Base-by-base conservation (phyloP, 164 flowering plant genomes). In the Platanus orientalis region DNA sequence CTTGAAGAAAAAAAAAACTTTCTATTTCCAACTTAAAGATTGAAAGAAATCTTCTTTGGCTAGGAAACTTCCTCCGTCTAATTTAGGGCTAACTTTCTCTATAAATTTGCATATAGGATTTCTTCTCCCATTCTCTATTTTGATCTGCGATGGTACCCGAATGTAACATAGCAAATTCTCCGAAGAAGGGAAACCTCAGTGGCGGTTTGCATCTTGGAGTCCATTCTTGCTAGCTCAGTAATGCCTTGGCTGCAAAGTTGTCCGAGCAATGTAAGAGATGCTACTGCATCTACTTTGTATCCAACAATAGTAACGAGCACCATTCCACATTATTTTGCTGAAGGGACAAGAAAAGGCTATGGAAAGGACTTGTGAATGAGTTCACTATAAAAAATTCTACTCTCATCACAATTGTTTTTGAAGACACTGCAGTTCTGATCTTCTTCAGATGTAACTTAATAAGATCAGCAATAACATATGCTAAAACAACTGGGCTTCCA, bases 281-380 rank as follows among this genome's bases (percentile, higher is more conserved):
- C 87, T 58, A 97, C 97, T 48, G 94, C 90, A 57, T 97, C 95
- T 76, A 89, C 99, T 77, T 85, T 91, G 66, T 94, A 94, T 94
- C 99, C 74, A 94, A 74, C 99, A 97, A 94, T 70, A 94, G 78
- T 9, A 97, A 95, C 3, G 97, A 95, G 69, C 97, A 95, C 97
- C 97, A 92, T 63, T 95, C 99, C 30, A 95, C 97, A 69, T 97
- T 94, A 68, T 97, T 94, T 69, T 94, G 99, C 60, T 94, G 99
- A 75, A 94, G 99, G 75, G 92, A 94, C 79, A 94, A 57, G 42
- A 94, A 81, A 71, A 94, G 78, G 7, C 99, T 92, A 73, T 94
- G 90, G 16, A 97, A 97, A 68, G 99, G 99, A 76, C 87, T 75
- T 67, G 99, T 96, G 56, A 94, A 67, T 29, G 96, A 79, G 78